phyloP scores from a whole-genome alignment of 192 early-diverging fungal genomes.

The Coemansia sp. region DNA sequence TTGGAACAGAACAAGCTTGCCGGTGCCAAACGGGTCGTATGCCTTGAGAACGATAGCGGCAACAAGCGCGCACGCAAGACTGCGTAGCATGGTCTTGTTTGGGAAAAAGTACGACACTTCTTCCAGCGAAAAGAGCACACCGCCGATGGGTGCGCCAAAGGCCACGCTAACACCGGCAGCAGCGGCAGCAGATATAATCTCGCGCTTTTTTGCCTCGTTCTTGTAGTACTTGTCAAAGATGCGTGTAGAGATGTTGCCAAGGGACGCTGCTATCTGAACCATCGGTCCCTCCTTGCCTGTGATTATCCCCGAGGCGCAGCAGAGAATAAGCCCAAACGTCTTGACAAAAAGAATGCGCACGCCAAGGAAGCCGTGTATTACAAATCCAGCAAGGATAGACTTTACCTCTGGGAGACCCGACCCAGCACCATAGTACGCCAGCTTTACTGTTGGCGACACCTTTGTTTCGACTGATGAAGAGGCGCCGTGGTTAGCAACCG shows the following conservation, averaged over 20 bases:
- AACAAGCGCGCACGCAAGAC: slow-evolving; percentile 70
- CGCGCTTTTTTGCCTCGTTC: slow-evolving; percentile 93
- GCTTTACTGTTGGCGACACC: slow-evolving; percentile 59
- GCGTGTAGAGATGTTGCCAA: slow-evolving; percentile 83
- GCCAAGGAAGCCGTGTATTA: slow-evolving; percentile 91
- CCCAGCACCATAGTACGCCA: slow-evolving; percentile 85
- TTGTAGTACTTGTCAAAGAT: slow-evolving; percentile 89
- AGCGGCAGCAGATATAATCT: slow-evolving; percentile 89
- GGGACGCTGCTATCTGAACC: slow-evolving; percentile 88
- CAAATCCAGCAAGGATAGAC: slow-evolving; percentile 91
- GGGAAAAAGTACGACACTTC: slow-evolving; percentile 86
- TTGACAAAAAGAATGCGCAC: slow-evolving; percentile 90
- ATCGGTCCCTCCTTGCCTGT: slow-evolving; percentile 95
- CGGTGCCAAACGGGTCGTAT: slow-evolving; percentile 55
- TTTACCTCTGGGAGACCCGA: slow-evolving; percentile 97
- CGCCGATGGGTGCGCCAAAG: slow-evolving; percentile 96
- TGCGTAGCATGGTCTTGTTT: slow-evolving; percentile 65
- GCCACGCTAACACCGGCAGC: slow-evolving; percentile 94
- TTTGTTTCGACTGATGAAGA: slow-evolving; percentile 53
- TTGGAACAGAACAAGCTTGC: slow-evolving; percentile 62
- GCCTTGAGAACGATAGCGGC: slow-evolving; percentile 59
- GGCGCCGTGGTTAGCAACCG: slow-evolving; percentile 34
- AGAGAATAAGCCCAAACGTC: slow-evolving; percentile 82
- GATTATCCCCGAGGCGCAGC: slow-evolving; percentile 81
- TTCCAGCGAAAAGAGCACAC: slow-evolving; percentile 92